Evolutionary conservation across 2,329 filamentous ascomycete genomes (phyloP).

Genomic region (Botrytis fabae): DNA sequence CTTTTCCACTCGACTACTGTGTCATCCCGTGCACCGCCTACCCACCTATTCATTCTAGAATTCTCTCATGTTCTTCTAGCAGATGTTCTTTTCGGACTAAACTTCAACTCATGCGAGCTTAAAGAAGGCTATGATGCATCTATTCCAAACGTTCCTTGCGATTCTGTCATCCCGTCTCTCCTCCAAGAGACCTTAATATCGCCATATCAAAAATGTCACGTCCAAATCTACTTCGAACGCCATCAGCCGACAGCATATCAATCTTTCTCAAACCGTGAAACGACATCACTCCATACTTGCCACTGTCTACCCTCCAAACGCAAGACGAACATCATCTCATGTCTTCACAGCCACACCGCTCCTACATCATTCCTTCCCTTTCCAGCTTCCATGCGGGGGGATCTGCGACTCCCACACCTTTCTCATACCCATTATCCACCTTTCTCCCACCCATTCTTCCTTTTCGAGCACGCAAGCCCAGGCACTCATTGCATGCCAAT

Average conservation of each 20-base stretch:
- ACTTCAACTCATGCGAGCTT: not conserved
- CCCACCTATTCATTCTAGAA: constrained; percentile 6
- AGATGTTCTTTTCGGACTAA: constrained; percentile 1
- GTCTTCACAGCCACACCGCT: constrained; percentile 1
- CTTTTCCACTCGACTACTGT: not conserved
- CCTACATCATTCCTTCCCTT: constrained; percentile 4
- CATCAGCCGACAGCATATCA: not conserved
- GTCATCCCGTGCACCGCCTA: constrained; percentile 6
- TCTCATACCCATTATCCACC: not conserved
- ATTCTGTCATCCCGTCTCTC: constrained; percentile 4
- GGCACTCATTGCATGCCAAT: not conserved
- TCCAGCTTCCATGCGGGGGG: constrained; percentile 2
- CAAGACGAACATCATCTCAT: constrained; percentile 10
- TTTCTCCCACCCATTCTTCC: not conserved
- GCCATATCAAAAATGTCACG: not conserved
- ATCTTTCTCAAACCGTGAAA: constrained; percentile 12
- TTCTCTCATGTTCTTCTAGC: constrained; percentile 7
- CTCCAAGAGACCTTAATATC: not conserved
- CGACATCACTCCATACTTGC: not conserved
- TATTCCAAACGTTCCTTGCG: constrained; percentile 11
- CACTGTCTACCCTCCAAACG: not conserved
- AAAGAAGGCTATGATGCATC: constrained; percentile 1
- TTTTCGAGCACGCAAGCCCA: not conserved
- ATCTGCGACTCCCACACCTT: not conserved
- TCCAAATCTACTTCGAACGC: constrained; percentile 5